Base-by-base conservation (phyloP, 2,329 filamentous ascomycete species). In the Verticillium alfalfae region DNA sequence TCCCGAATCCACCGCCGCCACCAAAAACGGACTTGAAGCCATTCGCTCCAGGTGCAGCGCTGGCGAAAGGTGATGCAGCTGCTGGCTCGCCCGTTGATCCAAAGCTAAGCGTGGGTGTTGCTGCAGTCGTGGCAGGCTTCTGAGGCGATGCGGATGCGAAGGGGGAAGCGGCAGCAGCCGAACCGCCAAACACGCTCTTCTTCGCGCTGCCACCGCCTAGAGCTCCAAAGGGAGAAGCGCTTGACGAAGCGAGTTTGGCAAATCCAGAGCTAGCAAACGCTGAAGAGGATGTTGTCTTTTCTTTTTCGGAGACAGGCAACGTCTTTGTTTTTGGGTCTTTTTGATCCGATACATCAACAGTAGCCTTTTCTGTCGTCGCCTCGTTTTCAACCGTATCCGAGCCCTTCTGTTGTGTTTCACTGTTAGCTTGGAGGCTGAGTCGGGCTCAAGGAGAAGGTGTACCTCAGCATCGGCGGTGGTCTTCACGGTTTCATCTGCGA, bases 181-280 rank as follows among this genome's bases (percentile, higher is more conserved):
- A 61, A 45, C 64, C 61, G 34, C 72, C n/a, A 78, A 88, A 88
- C 10, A 79, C 70, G 65, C 79, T 82, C 38, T 78, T 76, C 66
- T 80, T 78, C 6, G 75, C 76, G 61, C 70, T 73, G 45, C 63
- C 71, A 38, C 64, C 72, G 49, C 82, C 83, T 55, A 89, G 70
- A 18, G 79, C 72, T 45, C 86, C 85, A 70, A 91, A 91, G 0
- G 87, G 87, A 4, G 89, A 92, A 34, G 83, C 77, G 41, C 79
- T 78, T 5, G 84, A 82, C 31, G 83, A 77, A 8, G 88, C 82
- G 61, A 92, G 84, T 59, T 88, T 86, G 59, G 88, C 84, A 69
- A 93, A 87, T 18, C 83, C 85, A 3, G 90, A 93, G 57, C 80
- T 81, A 26, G 86, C 85, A 72, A 93, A 93, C 6, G 88, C 85